Conservation (phyloP, 208 protist genomes). For the Wallacemonas sp. region DNA sequence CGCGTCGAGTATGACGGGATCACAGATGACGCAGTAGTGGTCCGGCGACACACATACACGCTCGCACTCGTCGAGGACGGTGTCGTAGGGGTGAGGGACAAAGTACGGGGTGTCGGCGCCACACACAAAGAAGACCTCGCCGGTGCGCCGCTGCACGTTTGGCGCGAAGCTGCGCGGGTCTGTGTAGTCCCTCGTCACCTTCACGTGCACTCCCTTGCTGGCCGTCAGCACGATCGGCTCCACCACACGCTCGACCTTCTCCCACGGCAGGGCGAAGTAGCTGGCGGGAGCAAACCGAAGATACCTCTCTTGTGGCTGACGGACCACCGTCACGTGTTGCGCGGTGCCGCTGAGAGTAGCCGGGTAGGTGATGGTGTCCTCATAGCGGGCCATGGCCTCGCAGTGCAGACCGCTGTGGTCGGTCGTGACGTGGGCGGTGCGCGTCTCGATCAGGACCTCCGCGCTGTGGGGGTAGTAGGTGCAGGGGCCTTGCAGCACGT, state of each 20-base stretch:
- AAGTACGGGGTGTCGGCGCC: constrained; percentile 75
- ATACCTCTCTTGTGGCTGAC: constrained; percentile 69
- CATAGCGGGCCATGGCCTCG: constrained; percentile 23
- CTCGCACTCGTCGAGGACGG: constrained; percentile 55
- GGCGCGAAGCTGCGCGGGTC: constrained; percentile 79
- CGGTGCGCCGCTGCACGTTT: constrained; percentile 57
- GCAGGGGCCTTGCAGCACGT: constrained; percentile 58
- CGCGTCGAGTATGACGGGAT: constrained; percentile 34
- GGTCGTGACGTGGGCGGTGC: constrained; percentile 27
- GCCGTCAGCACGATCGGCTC: constrained; percentile 58
- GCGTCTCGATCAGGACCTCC: constrained; percentile 43
- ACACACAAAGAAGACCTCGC: constrained; percentile 86
- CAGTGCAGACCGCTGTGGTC: constrained; percentile 43
- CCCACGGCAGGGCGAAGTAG: constrained; percentile 80
- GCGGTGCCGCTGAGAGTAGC: constrained; percentile 18
- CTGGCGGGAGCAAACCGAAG: constrained; percentile 45
- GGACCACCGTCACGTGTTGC: constrained; percentile 22
- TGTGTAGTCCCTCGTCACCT: constrained; percentile 74
- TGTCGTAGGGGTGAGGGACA: constrained; percentile 93
- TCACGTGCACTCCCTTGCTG: constrained; percentile 86
- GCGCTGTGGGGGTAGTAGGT: constrained; percentile 80
- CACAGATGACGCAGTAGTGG: constrained; percentile 36
- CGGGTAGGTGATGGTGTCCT: constrained; percentile 46
- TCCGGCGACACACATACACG: constrained; percentile 57
- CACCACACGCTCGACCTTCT: constrained; percentile 65